These are phyloP conservation scores for Globisporangium radiosum DNA, from an alignment of 352 stramenopile species.

Conservation along the genomic window DNA sequence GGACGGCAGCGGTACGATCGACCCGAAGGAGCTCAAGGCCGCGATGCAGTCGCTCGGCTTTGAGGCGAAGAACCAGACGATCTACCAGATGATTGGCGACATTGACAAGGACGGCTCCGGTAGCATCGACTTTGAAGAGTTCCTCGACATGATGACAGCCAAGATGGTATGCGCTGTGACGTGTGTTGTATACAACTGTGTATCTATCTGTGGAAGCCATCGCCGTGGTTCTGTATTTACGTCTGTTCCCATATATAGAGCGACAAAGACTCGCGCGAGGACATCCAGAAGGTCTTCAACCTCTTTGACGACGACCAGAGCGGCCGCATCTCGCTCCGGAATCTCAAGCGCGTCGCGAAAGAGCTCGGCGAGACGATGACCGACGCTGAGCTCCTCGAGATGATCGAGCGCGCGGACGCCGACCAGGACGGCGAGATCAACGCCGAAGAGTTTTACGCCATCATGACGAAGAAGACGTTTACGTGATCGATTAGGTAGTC, in stretches of 20 bases:
- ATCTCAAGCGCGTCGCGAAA: constrained; percentile 97
- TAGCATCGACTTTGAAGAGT: constrained; percentile 96
- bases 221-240: too few species aligned
- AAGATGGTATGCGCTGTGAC: constrained; percentile 74
- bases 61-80: constrained; percentile 96
- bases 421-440: constrained; percentile 96
- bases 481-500: constrained; percentile 29
- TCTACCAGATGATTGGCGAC: constrained; percentile 96
- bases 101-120: constrained; percentile 95
- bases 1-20: constrained; percentile 94
- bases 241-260: constrained; percentile 29
- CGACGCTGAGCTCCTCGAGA: constrained; percentile 98
- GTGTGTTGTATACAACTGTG: neutral
- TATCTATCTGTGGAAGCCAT: neutral
- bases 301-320: constrained; percentile 98
- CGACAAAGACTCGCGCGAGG: constrained; percentile 93
- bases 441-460: constrained; percentile 96
- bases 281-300: constrained; percentile 96
- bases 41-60: constrained; percentile 96
- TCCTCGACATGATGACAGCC: constrained; percentile 95
- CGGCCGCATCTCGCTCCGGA: constrained; percentile 95
- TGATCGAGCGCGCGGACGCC: constrained; percentile 96
- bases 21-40: constrained; percentile 96
- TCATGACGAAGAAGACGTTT: constrained; percentile 97
- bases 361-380: constrained; percentile 99